These are phyloP conservation scores for Ilyonectria destructans DNA, from an alignment of 2,329 filamentous ascomycete species.

Conservation along the genomic window DNA sequence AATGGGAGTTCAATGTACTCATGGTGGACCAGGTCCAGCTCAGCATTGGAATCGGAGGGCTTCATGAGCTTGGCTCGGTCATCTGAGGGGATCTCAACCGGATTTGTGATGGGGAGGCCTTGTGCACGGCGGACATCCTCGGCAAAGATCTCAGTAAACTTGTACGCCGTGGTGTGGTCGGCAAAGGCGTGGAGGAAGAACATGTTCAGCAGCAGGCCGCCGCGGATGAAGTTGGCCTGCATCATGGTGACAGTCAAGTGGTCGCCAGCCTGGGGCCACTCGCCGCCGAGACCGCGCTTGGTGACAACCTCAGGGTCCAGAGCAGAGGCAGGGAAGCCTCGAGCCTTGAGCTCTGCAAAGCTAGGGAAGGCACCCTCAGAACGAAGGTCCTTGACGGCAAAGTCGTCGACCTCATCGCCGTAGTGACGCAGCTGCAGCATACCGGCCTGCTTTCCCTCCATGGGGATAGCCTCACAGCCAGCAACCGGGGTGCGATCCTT, in stretches of 20 bases:
- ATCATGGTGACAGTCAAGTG: constrained; percentile 29
- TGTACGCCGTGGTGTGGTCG: constrained; percentile 28
- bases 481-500: constrained; percentile 32
- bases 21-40: constrained; percentile 19
- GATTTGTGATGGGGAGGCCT: constrained; percentile 25
- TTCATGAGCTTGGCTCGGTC: constrained; percentile 29
- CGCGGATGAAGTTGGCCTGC: constrained; percentile 35
- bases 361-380: constrained; percentile 23
- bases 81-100: constrained; percentile 28
- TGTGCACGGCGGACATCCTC: constrained; percentile 29
- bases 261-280: constrained; percentile 31
- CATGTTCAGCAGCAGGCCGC: constrained; percentile 27
- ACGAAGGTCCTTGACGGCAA: constrained; percentile 29
- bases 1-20: constrained; percentile 34
- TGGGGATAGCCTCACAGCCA: constrained; percentile 29
- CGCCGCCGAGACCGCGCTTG: constrained; percentile 31
- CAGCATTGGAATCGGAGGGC: constrained; percentile 12
- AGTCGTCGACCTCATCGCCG: constrained; percentile 35
- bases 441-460: constrained; percentile 32
- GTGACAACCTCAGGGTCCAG: constrained; percentile 26
- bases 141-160: constrained; percentile 30
- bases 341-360: constrained; percentile 33
- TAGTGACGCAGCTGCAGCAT: constrained; percentile 32
- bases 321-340: constrained; percentile 25
- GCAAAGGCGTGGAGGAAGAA: constrained; percentile 28